These are phyloP conservation scores for Tulasnella sp. DNA, from an alignment of 768 basidiomycete genomes.

Conservation along the genomic window DNA sequence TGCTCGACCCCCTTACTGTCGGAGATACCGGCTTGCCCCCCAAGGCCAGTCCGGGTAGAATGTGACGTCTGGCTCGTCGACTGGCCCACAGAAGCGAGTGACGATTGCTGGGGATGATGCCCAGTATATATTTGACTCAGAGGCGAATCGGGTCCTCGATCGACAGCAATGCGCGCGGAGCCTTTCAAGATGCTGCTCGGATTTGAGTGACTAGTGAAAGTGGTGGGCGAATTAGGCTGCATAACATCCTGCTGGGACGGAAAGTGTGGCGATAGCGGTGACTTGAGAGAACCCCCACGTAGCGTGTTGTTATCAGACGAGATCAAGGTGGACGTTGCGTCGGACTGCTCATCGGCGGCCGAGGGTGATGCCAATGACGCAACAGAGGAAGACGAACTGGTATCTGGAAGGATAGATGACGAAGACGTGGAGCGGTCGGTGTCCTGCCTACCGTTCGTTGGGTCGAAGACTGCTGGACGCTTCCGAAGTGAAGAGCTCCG, in stretches of 20 bases:
- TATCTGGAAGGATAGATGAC: constrained; percentile 11
- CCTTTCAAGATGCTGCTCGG: too few relatives aligned
- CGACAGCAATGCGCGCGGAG: neutral
- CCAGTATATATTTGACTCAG: constrained; percentile 10
- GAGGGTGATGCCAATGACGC: constrained; percentile 1
- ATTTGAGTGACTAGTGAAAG: too few relatives aligned
- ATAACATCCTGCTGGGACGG: too few relatives aligned
- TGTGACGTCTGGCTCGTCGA: neutral
- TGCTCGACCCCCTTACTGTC: neutral
- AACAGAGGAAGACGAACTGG: constrained; percentile 5
- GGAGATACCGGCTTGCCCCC: neutral
- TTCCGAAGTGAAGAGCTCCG: too few relatives aligned
- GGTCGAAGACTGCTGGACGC: too few relatives aligned
- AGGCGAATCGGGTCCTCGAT: constrained; percentile 4
- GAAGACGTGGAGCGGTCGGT: constrained; percentile 10
- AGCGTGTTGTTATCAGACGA: neutral
- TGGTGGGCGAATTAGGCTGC: too few relatives aligned
- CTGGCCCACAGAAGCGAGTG: neutral
- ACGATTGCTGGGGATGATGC: neutral
- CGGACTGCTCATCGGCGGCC: neutral
- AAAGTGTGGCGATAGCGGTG: too few relatives aligned
- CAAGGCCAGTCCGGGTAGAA: neutral
- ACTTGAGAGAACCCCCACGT: too few relatives aligned
- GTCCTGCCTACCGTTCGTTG: neutral
- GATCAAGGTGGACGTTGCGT: neutral